These are phyloP conservation scores for Colletotrichum sojae DNA, from an alignment of 2,329 filamentous ascomycete species.

Conservation along the genomic window DNA sequence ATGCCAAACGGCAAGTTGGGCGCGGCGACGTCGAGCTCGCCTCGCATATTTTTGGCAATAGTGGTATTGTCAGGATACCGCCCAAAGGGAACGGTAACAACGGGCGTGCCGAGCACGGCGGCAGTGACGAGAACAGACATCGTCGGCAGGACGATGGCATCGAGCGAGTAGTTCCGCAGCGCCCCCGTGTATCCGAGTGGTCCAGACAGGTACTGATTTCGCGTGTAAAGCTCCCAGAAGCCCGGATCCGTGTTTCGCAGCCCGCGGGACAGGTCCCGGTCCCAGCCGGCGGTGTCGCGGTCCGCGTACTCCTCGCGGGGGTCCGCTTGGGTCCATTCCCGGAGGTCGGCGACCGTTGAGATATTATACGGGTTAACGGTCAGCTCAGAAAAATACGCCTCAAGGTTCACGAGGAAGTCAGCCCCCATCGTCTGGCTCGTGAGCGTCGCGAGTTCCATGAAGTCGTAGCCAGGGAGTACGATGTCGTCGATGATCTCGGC, in stretches of 20 bases:
- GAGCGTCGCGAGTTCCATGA: conserved; percentile 49
- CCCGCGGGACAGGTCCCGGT: conserved; percentile 65
- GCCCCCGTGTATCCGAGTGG: conserved; percentile 72
- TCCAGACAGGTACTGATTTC: conserved; percentile 66
- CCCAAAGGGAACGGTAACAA: conserved; percentile 75
- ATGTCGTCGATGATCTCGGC: conserved; percentile 71
- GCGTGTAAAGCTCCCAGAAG: conserved; percentile 72
- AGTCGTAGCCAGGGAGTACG: conserved; percentile 61
- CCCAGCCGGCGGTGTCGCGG: conserved; percentile 70
- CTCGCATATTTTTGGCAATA: conserved; percentile 59
- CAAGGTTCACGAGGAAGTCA: conserved; percentile 70
- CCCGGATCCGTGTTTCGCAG: conserved; percentile 67
- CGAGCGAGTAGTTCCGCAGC: conserved; percentile 67
- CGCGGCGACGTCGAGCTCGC: conserved; percentile 65
- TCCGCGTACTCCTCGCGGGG: conserved; percentile 69
- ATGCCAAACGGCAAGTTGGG: conserved; percentile 74
- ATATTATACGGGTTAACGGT: conserved; percentile 71
- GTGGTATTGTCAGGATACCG: conserved; percentile 65
- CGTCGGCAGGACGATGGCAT: conserved; percentile 74
- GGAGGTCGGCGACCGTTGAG: conserved; percentile 63
- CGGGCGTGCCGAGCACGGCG: conserved; percentile 70
- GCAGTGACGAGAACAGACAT: conserved; percentile 61
- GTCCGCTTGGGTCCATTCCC: conserved; percentile 68
- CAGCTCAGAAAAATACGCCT: conserved; percentile 69
- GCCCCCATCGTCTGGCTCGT: conserved; percentile 65